Evolutionary conservation across 371 early-diverging fungal genomes (phyloP).

Genomic region (Rhizopus stolonifer): DNA sequence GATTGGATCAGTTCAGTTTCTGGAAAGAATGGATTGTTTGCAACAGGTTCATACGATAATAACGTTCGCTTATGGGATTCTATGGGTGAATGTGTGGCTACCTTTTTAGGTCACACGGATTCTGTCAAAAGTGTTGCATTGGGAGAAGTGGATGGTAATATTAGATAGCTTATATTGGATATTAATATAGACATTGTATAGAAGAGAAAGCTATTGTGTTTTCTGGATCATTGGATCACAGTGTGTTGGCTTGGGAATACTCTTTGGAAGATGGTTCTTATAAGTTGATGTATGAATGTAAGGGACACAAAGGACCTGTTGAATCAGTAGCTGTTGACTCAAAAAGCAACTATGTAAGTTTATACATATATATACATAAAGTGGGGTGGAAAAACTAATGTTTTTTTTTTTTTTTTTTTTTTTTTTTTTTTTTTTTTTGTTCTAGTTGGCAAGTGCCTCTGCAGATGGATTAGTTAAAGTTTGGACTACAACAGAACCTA

Average conservation of each 20-base stretch:
- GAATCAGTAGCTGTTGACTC: conserved; percentile 58
- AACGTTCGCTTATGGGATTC: conserved; percentile 81
- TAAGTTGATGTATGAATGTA: conserved; percentile 65
- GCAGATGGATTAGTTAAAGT: conserved; percentile 78
- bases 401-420: too few relatives aligned
- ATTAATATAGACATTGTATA: neutral
- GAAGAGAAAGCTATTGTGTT: conserved; percentile 30
- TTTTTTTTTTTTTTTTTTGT: neutral
- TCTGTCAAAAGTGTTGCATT: conserved; percentile 67
- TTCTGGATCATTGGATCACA: conserved; percentile 52
- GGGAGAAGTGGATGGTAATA: conserved; percentile 29
- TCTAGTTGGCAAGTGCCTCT: conserved; percentile 78
- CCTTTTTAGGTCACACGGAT: conserved; percentile 68
- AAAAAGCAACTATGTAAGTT: conserved; percentile 25
- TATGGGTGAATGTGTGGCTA: conserved; percentile 69
- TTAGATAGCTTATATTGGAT: neutral
- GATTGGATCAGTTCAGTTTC: conserved; percentile 91
- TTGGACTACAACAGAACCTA: conserved; percentile 67
- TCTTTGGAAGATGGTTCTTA: conserved; percentile 22
- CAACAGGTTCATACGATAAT: conserved; percentile 87
- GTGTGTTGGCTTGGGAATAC: conserved; percentile 48
- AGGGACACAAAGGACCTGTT: conserved; percentile 74
- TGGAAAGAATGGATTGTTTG: conserved; percentile 50
- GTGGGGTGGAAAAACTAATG: too few relatives aligned
- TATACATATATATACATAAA: neutral